Base-by-base conservation (phyloP, 2,329 filamentous ascomycete genomes). In the Aspergillus brunneoviolaceus region DNA sequence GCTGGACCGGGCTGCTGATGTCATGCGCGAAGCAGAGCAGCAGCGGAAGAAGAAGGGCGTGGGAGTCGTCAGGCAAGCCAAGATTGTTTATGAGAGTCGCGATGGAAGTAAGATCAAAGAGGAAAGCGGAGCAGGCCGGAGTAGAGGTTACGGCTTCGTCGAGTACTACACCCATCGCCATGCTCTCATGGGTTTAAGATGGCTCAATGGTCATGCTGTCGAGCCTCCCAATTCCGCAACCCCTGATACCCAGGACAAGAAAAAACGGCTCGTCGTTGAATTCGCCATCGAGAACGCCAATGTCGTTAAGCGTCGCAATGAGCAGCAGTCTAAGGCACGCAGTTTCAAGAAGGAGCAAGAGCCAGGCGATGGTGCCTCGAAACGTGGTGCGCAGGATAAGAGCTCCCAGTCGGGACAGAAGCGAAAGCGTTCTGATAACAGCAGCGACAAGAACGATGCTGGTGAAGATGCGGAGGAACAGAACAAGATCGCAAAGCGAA, bases 221-320 rank as follows among this genome's bases (percentile, higher is more conserved):
- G 83, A 75, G 42, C 66, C 70, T 14, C 71, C 74, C 14, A 67
- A 67, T 19, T 70, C 70, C 49, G 64, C 65, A 4, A 63, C 72
- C n/a, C 68, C 70, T 10, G 76, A 74, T 1, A 65, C 69, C 29
- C 73, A 84, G 56, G 92, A 95, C 65, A 91, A 89, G 78, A 94
- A 92, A 74, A 93, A 95, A 77, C 85, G 95, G 12, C 79, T 99
- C 55, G 92, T 99, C 71, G 94, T 94, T 42, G 96, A 99, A 76
- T 99, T 99, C 74, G 92, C 95, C 21, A 96, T 99, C 74, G 95
- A 99, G 78, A 99, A 99, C 70, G 93, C 92, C 1, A 93, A 97
- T 71, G 95, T 99, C 1, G 89, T 99, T n/a, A 85, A 88, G 66
- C 84, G 95, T 64, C 85, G 96, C 27, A 76, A 74, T 59, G 75